Base-by-base conservation (phyloP, 1,284 basidiomycete species). In the Chalciporus sp. region DNA sequence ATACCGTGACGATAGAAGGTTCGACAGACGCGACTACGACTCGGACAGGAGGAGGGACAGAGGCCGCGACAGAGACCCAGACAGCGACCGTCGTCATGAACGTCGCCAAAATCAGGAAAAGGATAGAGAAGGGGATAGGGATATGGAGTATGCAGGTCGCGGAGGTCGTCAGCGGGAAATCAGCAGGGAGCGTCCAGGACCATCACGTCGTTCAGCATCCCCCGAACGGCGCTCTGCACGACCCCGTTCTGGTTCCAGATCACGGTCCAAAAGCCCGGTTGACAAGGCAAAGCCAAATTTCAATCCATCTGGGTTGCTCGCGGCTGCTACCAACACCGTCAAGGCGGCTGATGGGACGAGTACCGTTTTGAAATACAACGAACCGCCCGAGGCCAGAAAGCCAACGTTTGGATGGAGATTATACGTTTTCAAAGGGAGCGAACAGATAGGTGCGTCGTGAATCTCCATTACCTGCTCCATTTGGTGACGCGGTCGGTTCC, bases 331-430 rank as follows among this genome's bases (percentile, higher is more conserved):
- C 6, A 97, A 98, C 66, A 92, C 89, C 1, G 85, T 94, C 44
- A 83, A 86, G 63, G 80, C 82, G 31, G 72, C 74, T 8, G 86
- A 91, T 63, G 88, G 90, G 10, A 86, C 84, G 51, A 94, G 88
- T 52, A 92, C 95, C 1, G 85, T 96, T 39, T 77, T 99, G 57
- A 99, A 99, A 72, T 99, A 99, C 70, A 96, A 98, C 63, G 97
- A 99, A 72, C 97, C 97, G 11, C 94, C 96, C 2, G 97, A 99
- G 77, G 97, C 97, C 23, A 79, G 95, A 59, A 97, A 95, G 67
- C 96, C 97, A 4, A 75, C 81, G 3, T 74, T 90, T 37, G 90
- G 90, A 20, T 99, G 97, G 97, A 80, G 97, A 65, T 67, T 99
- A 58, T 99, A 98, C 69, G 95, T 98, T 39, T 99, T 98, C 81